These are phyloP conservation scores for Tetrapisispora pingtungensis DNA, from an alignment of 805 yeast genomes.

Conservation along the genomic window DNA sequence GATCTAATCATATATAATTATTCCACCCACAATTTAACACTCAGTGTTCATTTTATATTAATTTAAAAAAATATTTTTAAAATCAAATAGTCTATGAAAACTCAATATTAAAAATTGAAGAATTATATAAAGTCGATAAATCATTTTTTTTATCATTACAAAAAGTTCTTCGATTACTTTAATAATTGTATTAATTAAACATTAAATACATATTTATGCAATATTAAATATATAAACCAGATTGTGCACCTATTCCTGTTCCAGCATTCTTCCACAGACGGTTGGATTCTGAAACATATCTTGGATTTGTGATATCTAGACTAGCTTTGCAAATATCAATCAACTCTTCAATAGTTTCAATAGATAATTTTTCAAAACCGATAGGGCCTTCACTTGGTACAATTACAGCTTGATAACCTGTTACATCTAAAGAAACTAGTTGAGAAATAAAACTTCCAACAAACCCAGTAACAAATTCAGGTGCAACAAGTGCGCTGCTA, in stretches of 20 bases:
- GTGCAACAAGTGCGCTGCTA: conserved; percentile 37
- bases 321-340: conserved; percentile 11
- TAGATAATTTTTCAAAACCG: conserved; percentile 45
- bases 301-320: conserved; percentile 6
- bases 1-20: neutral
- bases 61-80: neutral
- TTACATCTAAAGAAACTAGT: conserved; percentile 7
- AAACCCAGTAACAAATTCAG: conserved; percentile 52
- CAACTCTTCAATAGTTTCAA: conserved; percentile 20
- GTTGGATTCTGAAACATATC: conserved; percentile 19
- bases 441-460: conserved; percentile 36
- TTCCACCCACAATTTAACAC: conserved; percentile 1
- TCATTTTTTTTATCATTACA: too few species aligned
- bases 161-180: too few species aligned
- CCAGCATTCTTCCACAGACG: conserved; percentile 25
- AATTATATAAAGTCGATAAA: too few species aligned
- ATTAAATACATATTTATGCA: neutral
- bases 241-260: conserved; percentile 24
- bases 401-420: conserved; percentile 11
- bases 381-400: conserved; percentile 52
- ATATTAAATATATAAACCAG: conserved; percentile 23
- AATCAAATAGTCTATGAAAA: neutral
- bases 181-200: neutral
- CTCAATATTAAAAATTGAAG: too few species aligned
- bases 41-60: conserved; percentile 6